phyloP scores from a whole-genome alignment of 345 rosid species.

The Capsella bursapastoris region DNA sequence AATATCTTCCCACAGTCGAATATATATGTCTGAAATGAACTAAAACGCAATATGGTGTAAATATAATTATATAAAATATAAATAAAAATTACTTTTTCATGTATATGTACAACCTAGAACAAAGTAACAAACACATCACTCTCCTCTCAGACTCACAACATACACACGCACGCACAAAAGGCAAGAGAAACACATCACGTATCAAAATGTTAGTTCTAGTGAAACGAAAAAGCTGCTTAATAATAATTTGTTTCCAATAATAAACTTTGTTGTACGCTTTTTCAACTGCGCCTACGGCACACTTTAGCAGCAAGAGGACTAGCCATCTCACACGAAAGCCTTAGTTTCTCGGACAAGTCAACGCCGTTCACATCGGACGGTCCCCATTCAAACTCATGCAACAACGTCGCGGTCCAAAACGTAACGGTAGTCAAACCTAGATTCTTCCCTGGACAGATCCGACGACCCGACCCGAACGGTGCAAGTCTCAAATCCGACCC shows the following conservation, averaged over 20 bases:
- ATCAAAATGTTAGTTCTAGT: slow-evolving; percentile 35
- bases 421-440: slow-evolving; percentile 70
- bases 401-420: slow-evolving; percentile 69
- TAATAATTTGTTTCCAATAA: background rate
- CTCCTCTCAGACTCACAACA: slow-evolving; percentile 21
- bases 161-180: slow-evolving; percentile 3
- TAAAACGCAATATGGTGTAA: background rate
- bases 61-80: background rate
- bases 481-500: slow-evolving; percentile 89
- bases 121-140: slow-evolving; percentile 25
- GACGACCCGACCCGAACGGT: slow-evolving; percentile 89
- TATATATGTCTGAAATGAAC: background rate
- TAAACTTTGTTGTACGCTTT: background rate
- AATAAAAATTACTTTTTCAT: background rate
- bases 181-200: slow-evolving; percentile 1
- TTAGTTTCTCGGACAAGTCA: slow-evolving; percentile 71
- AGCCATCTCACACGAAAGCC: slow-evolving; percentile 85
- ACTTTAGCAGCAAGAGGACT: slow-evolving; percentile 60
- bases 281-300: slow-evolving; percentile 47
- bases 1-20: background rate
- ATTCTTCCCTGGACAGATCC: slow-evolving; percentile 80
- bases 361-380: slow-evolving; percentile 47
- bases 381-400: slow-evolving; percentile 73
- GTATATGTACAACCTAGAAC: slow-evolving; percentile 37
- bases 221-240: slow-evolving; percentile 14